Conservation (phyloP, 2,329 filamentous ascomycete genomes). For the Xylariaceae sp. region DNA sequence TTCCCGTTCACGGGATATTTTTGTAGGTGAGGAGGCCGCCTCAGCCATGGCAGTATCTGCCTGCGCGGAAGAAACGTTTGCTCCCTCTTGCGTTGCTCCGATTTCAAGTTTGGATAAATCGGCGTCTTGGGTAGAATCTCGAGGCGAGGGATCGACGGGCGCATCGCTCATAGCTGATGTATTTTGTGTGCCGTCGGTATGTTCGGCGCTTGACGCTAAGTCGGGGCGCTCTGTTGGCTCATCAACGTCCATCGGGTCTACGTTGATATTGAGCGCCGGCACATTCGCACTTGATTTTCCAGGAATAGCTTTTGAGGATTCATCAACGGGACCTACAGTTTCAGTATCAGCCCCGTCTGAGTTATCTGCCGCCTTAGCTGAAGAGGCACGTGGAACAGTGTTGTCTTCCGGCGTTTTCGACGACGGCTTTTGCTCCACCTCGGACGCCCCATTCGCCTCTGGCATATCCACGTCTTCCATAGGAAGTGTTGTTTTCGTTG, state of each 20-base stretch:
- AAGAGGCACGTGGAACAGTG: background rate
- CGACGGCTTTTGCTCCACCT: conserved; percentile 11
- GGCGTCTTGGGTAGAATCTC: conserved; percentile 32
- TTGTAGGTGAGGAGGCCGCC: conserved; percentile 37
- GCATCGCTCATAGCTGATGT: conserved; percentile 25
- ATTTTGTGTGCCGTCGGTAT: conserved; percentile 23
- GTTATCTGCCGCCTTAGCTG: background rate
- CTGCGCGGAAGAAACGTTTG: conserved; percentile 23
- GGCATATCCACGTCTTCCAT: conserved; percentile 21
- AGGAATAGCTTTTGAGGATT: conserved; percentile 11
- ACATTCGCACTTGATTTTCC: background rate
- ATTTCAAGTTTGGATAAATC: conserved; percentile 34
- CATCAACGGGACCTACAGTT: conserved; percentile 7
- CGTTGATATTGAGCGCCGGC: background rate
- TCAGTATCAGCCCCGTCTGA: background rate
- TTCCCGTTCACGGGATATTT: conserved; percentile 71
- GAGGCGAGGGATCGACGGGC: conserved; percentile 29
- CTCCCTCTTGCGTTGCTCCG: conserved; percentile 24
- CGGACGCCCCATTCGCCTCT: conserved; percentile 17
- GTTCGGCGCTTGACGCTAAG: conserved; percentile 22
- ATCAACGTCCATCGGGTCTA: conserved; percentile 34
- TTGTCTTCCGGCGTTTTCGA: background rate
- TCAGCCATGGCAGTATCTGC: conserved; percentile 27
- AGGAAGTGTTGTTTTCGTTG: background rate
- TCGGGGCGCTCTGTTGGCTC: conserved; percentile 22